phyloP scores from a whole-genome alignment of 176 grass and related monocot genomes.

The Pharus latifolius region DNA sequence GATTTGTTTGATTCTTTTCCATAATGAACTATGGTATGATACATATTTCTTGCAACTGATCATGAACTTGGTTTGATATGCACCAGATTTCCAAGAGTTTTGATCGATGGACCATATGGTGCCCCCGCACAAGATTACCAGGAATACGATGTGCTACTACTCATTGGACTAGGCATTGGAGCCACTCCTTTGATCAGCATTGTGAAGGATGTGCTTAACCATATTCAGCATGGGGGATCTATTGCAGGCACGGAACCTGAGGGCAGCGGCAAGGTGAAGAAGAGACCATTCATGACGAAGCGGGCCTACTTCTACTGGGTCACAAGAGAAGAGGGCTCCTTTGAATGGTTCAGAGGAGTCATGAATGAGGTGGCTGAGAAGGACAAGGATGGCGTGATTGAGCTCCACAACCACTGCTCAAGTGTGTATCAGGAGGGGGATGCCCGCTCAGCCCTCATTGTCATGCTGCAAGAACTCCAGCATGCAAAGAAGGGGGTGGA shows the following conservation, averaged over 20 bases:
- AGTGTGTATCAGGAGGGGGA: slow-evolving; percentile 93
- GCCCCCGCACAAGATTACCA: slow-evolving; percentile 87
- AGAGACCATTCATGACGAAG: slow-evolving; percentile 59
- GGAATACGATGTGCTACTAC: slow-evolving; percentile 77
- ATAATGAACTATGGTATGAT: neutral
- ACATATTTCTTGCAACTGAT: neutral
- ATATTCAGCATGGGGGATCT: slow-evolving; percentile 51
- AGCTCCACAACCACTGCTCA: slow-evolving; percentile 90
- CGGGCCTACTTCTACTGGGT: slow-evolving; percentile 97
- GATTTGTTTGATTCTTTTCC: neutral
- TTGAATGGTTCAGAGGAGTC: slow-evolving; percentile 93
- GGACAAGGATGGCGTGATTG: slow-evolving; percentile 70
- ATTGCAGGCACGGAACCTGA: slow-evolving; percentile 21
- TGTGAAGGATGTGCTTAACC: slow-evolving; percentile 87
- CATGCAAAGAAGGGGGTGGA: slow-evolving; percentile 87
- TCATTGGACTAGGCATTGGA: slow-evolving; percentile 87
- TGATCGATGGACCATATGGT: slow-evolving; percentile 87
- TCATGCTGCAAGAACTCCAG: slow-evolving; percentile 86
- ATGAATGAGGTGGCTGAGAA: slow-evolving; percentile 95
- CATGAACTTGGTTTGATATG: neutral
- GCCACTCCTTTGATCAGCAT: slow-evolving; percentile 96
- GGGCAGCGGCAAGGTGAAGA: slow-evolving; percentile 20
- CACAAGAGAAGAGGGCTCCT: slow-evolving; percentile 82
- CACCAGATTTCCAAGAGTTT: slow-evolving; percentile 61
- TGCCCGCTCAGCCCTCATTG: slow-evolving; percentile 81